Conservation (phyloP, 495 filamentous ascomycete species). For the Aspergillus sparsus region DNA sequence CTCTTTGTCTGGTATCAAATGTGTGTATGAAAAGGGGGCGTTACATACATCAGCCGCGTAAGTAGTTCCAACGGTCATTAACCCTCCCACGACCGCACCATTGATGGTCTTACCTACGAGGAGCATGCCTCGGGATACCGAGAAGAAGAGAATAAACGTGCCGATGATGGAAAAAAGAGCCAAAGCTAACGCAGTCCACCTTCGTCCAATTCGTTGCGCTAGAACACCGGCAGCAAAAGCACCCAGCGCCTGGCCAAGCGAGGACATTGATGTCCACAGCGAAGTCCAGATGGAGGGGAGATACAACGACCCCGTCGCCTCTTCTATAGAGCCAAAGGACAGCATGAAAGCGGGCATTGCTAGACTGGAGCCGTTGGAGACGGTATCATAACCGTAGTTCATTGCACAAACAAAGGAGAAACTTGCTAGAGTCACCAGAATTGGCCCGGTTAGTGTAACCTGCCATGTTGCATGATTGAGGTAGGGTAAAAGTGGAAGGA, state of each 20-base stretch:
- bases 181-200: background rate
- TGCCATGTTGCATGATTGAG: too few species aligned
- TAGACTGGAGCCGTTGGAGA: slow-evolving; percentile 6
- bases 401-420: background rate
- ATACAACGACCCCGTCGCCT: background rate
- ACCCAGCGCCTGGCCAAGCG: slow-evolving; percentile 5
- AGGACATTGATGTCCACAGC: slow-evolving; percentile 14
- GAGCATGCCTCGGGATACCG: slow-evolving; percentile 1
- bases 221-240: slow-evolving; percentile 3
- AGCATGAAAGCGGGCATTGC: slow-evolving; percentile 14
- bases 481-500: too few species aligned
- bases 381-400: slow-evolving; percentile 6
- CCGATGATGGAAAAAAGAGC: slow-evolving; percentile 1
- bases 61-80: slow-evolving; percentile 11
- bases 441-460: background rate
- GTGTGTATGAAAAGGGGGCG: background rate
- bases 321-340: slow-evolving; percentile 1
- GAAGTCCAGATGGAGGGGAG: slow-evolving; percentile 15
- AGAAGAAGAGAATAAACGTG: background rate
- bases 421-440: background rate
- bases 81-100: slow-evolving; percentile 5
- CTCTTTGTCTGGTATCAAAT: background rate
- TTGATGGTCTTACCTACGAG: slow-evolving; percentile 13
- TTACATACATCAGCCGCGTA: slow-evolving; percentile 5
- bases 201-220: slow-evolving; percentile 3